Evolutionary conservation across 164 flowering plant species (phyloP), one percentile per base, ranked within the genome.

Genomic region (Macadamia integrifolia): DNA sequence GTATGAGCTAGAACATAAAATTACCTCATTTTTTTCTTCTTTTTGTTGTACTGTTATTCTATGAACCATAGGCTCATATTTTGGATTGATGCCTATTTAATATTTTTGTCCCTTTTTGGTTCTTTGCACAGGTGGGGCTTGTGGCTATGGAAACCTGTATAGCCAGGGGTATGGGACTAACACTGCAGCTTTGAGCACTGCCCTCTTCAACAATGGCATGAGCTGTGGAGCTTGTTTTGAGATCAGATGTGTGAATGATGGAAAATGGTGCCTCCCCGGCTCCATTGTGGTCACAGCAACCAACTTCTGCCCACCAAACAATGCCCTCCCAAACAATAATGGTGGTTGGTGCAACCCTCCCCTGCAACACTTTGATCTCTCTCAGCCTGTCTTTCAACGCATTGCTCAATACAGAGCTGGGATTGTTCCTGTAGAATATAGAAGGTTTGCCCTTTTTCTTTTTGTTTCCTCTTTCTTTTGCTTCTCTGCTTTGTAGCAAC

Each of bases 261-360:
- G 77, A 8, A 73, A 62, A 58, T 86, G 85, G 92, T 91, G 97
- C 72, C 79, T 75, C 3, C 83, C 86, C 3, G 85, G 88, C 55
- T 76, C 88, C 11, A 78, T 86, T 60, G 70, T 84, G 61, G 94
- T 91, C 76, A 91, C 92, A 0, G 94, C 92, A 69, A 91, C 97
- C 40, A 91, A 91, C 61, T 86, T 88, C 78, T 90, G 93, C 77
- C 97, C 93, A 2, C 90, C 93, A 44, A 90, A 89, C 76, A 69
- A 69, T 73, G 84, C 84, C 58, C 74, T 83, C 30, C 79, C 88
- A 0, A 78, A 73, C 68, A 74, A 83, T 66, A 76, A 71, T 12
- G 92, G 92, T 0, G 91, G 92, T 15, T 91, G 97, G 94, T 89
- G 97, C 72, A 82, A 85, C 75, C 89, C 93, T 72, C 93, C 93